Percentiles rank a stretch among this genome's conserved stretches.
These are phyloP conservation scores for Syncephalis fuscata DNA, from an alignment of 371 early-diverging fungal genomes.

Conservation along the genomic window DNA sequence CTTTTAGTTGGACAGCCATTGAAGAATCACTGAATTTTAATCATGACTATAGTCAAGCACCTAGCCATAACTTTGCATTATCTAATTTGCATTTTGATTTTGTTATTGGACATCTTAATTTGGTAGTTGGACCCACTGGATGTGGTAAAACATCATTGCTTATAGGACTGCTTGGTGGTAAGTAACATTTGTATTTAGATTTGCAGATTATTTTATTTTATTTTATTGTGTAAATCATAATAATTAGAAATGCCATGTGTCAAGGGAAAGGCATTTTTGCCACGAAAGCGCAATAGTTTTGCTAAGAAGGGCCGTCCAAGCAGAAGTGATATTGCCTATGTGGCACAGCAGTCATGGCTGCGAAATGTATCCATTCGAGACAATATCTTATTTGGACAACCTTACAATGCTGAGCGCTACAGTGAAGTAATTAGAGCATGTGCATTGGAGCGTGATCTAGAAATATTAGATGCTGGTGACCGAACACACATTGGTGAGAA, in stretches of 20 bases:
- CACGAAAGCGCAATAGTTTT: too few species aligned
- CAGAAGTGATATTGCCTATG: conserved; percentile 62
- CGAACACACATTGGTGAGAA: conserved; percentile 85
- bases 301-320: too few species aligned
- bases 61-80: conserved; percentile 20
- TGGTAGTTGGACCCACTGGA: conserved; percentile 40
- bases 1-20: conserved; percentile 26
- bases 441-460: conserved; percentile 55
- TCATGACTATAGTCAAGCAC: conserved; percentile 14
- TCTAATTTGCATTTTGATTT: conserved; percentile 27
- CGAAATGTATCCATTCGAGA: conserved; percentile 67
- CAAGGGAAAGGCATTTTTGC: conserved; percentile 23
- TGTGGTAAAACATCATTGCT: conserved; percentile 51
- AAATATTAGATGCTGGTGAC: conserved; percentile 70
- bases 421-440: conserved; percentile 39
- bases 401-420: conserved; percentile 42
- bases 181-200: conserved; percentile 21
- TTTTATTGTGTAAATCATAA: too few species aligned
- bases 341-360: conserved; percentile 73
- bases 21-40: conserved; percentile 24
- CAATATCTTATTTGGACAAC: conserved; percentile 70
- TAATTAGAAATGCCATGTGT: conserved; percentile 24
- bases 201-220: too few species aligned
- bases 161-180: conserved; percentile 47
- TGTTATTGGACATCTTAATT: conserved; percentile 30